Evolutionary conservation across 2,329 filamentous ascomycete species (phyloP).

Genomic region (Metarhizium humberi): DNA sequence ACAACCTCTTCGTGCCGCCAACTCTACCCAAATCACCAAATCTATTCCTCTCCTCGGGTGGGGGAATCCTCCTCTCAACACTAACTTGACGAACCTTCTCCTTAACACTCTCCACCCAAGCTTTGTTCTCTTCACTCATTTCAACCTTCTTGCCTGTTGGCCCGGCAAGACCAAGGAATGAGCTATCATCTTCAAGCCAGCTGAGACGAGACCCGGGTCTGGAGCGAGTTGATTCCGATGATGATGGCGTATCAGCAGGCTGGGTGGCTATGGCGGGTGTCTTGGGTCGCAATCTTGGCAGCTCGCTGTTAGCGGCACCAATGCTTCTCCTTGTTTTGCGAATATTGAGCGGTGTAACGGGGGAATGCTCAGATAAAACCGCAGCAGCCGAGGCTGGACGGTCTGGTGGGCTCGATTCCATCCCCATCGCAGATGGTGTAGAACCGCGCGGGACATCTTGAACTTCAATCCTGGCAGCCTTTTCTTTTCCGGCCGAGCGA

Average conservation of each 20-base stretch:
- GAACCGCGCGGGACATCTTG: constrained; percentile 34
- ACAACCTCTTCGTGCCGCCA: constrained; percentile 64
- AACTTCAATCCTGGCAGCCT: constrained; percentile 48
- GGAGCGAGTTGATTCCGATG: constrained; percentile 36
- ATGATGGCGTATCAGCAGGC: constrained; percentile 31
- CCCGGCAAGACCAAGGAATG: constrained; percentile 59
- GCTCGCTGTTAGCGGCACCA: constrained; percentile 24
- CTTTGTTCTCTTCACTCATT: constrained; percentile 63
- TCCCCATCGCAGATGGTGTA: constrained; percentile 12
- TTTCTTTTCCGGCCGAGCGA: constrained; percentile 37
- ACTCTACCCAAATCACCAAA: constrained; percentile 66
- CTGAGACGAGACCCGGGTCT: constrained; percentile 43
- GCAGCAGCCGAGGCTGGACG: constrained; percentile 30
- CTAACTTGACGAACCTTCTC: constrained; percentile 67
- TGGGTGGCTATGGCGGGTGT: constrained; percentile 30
- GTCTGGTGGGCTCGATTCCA: constrained; percentile 30
- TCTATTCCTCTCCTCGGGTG: constrained; percentile 22
- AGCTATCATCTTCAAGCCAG: constrained; percentile 51
- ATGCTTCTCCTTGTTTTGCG: constrained; percentile 44
- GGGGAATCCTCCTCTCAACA: constrained; percentile 37
- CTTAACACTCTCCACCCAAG: constrained; percentile 78
- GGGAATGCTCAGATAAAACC: constrained; percentile 24
- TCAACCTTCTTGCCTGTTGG: constrained; percentile 55
- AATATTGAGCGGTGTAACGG: constrained; percentile 41
- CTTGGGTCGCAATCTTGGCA: constrained; percentile 25